Conservation (phyloP, 352 stramenopile genomes). For the Phytophthora multivora region DNA sequence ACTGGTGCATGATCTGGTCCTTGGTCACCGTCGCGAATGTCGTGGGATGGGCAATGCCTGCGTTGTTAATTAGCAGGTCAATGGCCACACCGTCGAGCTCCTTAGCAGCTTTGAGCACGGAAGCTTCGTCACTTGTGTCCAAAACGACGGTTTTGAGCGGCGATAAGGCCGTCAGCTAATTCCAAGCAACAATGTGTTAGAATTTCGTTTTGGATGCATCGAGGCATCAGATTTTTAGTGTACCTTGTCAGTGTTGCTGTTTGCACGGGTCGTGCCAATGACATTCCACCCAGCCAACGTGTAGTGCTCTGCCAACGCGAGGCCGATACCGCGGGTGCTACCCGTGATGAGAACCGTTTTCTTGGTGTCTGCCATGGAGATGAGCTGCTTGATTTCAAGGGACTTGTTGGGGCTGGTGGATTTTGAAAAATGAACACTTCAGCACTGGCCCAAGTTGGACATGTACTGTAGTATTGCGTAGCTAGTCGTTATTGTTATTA, state of each 20-base stretch:
- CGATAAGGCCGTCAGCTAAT: not conserved
- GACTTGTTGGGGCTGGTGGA: too few species aligned
- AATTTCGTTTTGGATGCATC: not conserved
- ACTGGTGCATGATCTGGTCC: not conserved
- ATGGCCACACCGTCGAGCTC: constrained; percentile 5
- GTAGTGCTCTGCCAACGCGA: constrained; percentile 7
- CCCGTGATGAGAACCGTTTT: constrained; percentile 11
- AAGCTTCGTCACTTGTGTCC: not conserved
- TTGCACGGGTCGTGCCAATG: constrained; percentile 10
- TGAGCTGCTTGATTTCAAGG: too few species aligned
- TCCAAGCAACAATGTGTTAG: too few species aligned
- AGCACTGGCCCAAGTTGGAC: too few species aligned
- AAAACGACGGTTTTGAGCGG: constrained; percentile 10
- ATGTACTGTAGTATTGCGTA: too few species aligned
- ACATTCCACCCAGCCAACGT: constrained; percentile 6
- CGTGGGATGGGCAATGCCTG: not conserved
- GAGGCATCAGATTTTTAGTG: not conserved
- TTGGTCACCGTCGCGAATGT: constrained; percentile 8
- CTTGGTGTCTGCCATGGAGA: not conserved
- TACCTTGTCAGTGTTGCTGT: constrained; percentile 13
- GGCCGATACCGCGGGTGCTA: constrained; percentile 6
- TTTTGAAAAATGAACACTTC: too few species aligned
- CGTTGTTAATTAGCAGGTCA: constrained; percentile 17
- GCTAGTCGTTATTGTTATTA: too few species aligned
- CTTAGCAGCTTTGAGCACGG: constrained; percentile 3